These are phyloP conservation scores for Truncatella angustata DNA, from an alignment of 2,329 filamentous ascomycete species.

Conservation along the genomic window DNA sequence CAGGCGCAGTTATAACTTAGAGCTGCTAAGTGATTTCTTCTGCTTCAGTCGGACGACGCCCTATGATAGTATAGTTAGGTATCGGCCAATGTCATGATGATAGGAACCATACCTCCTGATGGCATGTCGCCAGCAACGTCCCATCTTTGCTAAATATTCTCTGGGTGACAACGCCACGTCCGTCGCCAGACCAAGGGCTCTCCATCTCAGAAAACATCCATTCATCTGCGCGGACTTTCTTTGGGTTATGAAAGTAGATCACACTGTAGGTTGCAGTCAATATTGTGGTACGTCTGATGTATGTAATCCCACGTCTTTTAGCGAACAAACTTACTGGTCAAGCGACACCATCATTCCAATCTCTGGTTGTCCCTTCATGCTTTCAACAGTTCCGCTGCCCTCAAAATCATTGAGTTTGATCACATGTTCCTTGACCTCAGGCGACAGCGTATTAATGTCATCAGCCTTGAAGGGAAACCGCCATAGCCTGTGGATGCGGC, in stretches of 20 bases:
- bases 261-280: constrained; percentile 38
- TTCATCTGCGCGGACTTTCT: constrained; percentile 59
- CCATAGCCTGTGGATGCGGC: constrained; percentile 78
- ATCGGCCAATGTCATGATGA: background rate
- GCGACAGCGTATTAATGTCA: constrained; percentile 50
- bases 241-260: constrained; percentile 66
- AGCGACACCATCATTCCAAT: constrained; percentile 85
- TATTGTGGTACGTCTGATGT: too few relatives aligned
- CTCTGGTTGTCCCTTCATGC: constrained; percentile 50
- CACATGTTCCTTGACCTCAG: constrained; percentile 36
- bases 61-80: constrained; percentile 12
- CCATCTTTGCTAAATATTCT: constrained; percentile 71
- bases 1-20: constrained; percentile 20
- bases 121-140: constrained; percentile 72
- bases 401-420: constrained; percentile 40
- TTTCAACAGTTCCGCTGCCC: constrained; percentile 45
- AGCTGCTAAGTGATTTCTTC: constrained; percentile 13
- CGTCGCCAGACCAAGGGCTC: constrained; percentile 77
- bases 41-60: constrained; percentile 29
- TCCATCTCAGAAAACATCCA: constrained; percentile 82
- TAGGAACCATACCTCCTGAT: constrained; percentile 64
- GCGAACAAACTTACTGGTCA: constrained; percentile 61
- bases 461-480: constrained; percentile 60
- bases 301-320: too few relatives aligned
- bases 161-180: constrained; percentile 73